Percentiles rank a stretch among this genome's conserved stretches.
These are phyloP conservation scores for Earliella scabrosa DNA, from an alignment of 1,284 basidiomycete genomes.

Conservation along the genomic window DNA sequence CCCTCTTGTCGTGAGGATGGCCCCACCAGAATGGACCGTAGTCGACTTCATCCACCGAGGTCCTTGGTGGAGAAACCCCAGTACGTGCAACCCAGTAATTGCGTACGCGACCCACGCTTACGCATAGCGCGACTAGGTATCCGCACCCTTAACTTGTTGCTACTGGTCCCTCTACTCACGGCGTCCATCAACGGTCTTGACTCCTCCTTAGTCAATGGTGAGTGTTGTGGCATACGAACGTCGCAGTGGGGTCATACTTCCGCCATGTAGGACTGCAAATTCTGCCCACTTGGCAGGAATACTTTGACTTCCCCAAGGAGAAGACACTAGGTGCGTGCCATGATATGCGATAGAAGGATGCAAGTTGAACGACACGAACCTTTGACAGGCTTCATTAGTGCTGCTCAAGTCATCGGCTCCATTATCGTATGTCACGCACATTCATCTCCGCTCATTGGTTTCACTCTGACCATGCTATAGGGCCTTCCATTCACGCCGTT, in stretches of 20 bases:
- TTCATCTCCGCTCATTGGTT: neutral
- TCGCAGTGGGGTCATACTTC: neutral
- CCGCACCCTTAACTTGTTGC: constrained; percentile 59
- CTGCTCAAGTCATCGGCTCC: constrained; percentile 65
- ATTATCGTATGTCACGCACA: constrained; percentile 46
- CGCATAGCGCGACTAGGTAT: constrained; percentile 47
- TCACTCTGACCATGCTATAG: constrained; percentile 31
- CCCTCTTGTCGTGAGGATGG: constrained; percentile 23
- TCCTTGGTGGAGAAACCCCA: constrained; percentile 65
- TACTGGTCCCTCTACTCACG: constrained; percentile 63
- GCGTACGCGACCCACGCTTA: neutral
- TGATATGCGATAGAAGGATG: neutral
- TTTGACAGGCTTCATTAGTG: constrained; percentile 58
- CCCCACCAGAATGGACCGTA: constrained; percentile 54
- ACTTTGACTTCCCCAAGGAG: constrained; percentile 55
- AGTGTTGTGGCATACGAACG: constrained; percentile 4
- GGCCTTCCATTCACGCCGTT: constrained; percentile 63
- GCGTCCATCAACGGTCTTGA: constrained; percentile 65
- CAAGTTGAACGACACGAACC: neutral
- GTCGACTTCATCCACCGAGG: constrained; percentile 61
- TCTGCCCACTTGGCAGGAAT: constrained; percentile 61
- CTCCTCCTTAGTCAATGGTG: constrained; percentile 67
- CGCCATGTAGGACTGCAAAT: constrained; percentile 59
- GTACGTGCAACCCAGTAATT: constrained; percentile 35
- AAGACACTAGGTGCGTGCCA: constrained; percentile 50